Conservation (phyloP, 1,284 basidiomycete genomes). For the Inonotus obliquus region DNA sequence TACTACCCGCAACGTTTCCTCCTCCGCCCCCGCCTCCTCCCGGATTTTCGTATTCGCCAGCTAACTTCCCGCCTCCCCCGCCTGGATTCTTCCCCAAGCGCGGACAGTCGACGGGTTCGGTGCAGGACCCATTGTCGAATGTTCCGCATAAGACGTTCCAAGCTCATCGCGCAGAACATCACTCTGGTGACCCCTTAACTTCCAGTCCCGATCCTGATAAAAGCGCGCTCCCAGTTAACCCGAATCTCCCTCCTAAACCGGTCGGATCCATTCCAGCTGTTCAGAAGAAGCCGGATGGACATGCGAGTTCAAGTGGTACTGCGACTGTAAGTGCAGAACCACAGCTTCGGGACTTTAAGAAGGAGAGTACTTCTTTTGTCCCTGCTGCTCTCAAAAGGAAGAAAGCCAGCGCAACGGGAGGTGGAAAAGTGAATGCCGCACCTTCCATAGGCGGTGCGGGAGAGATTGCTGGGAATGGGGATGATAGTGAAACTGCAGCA, state of each 20-base stretch:
- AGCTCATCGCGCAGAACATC: slow-evolving; percentile 9
- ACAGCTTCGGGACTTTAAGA: slow-evolving; percentile 84
- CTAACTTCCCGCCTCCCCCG: slow-evolving; percentile 28
- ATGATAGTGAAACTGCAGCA: slow-evolving; percentile 29
- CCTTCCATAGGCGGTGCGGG: slow-evolving; percentile 40
- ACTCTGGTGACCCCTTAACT: slow-evolving; percentile 17
- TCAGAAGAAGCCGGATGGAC: slow-evolving; percentile 13
- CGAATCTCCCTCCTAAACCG: slow-evolving; percentile 27
- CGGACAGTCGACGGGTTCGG: slow-evolving; percentile 18
- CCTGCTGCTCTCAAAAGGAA: slow-evolving; percentile 68
- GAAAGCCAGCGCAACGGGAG: slow-evolving; percentile 35
- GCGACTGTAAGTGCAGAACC: slow-evolving; percentile 81
- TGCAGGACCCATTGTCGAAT: slow-evolving; percentile 21
- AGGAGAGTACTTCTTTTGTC: slow-evolving; percentile 87
- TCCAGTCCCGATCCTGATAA: slow-evolving; percentile 26
- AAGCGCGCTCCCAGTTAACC: slow-evolving; percentile 40
- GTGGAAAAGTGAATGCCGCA: slow-evolving; percentile 57
- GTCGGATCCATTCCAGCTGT: slow-evolving; percentile 21
- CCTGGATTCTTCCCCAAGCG: slow-evolving; percentile 27
- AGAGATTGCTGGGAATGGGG: slow-evolving; percentile 29
- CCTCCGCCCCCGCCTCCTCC: slow-evolving; percentile 24
- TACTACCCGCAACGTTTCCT: slow-evolving; percentile 17
- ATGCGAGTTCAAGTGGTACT: slow-evolving; percentile 46
- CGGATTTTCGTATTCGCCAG: slow-evolving; percentile 3
- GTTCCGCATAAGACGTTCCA: slow-evolving; percentile 21